Conservation (phyloP, 192 early-diverging fungal genomes). For the Podochytrium sp. region DNA sequence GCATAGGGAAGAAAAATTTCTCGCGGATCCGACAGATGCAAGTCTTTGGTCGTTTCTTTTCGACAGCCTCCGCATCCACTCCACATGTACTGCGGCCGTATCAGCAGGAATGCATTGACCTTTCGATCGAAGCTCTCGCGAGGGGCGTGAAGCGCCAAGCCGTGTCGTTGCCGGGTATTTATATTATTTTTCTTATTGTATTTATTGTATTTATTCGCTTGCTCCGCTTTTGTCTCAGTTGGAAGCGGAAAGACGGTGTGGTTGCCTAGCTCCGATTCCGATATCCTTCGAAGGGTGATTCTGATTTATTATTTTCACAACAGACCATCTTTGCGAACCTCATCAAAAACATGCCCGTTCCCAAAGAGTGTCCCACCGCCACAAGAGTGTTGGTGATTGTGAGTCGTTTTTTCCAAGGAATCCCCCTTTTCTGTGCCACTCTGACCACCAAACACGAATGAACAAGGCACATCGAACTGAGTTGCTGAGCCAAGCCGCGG, state of each 20-base stretch:
- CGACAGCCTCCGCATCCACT: too few species aligned
- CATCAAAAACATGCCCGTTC: constrained; percentile 62
- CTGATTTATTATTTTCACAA: too few species aligned
- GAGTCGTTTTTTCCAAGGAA: not conserved
- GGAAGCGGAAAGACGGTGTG: constrained; percentile 94
- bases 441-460: too few species aligned
- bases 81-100: constrained; percentile 47
- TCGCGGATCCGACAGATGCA: too few species aligned
- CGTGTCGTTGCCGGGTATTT: constrained; percentile 74
- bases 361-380: constrained; percentile 58
- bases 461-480: constrained; percentile 87
- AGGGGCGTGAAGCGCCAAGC: constrained; percentile 73
- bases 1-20: too few species aligned
- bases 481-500: constrained; percentile 78
- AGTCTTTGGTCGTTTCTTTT: too few species aligned
- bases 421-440: not conserved
- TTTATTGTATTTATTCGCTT: too few species aligned
- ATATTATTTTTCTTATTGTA: not conserved
- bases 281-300: too few species aligned
- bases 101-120: constrained; percentile 85
- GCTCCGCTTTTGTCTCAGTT: constrained; percentile 63
- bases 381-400: constrained; percentile 77
- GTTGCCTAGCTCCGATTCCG: too few species aligned
- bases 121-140: constrained; percentile 54
- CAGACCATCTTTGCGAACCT: constrained; percentile 83